These are phyloP conservation scores for Lepiota subincarnata DNA, from an alignment of 768 basidiomycete genomes.

Conservation along the genomic window DNA sequence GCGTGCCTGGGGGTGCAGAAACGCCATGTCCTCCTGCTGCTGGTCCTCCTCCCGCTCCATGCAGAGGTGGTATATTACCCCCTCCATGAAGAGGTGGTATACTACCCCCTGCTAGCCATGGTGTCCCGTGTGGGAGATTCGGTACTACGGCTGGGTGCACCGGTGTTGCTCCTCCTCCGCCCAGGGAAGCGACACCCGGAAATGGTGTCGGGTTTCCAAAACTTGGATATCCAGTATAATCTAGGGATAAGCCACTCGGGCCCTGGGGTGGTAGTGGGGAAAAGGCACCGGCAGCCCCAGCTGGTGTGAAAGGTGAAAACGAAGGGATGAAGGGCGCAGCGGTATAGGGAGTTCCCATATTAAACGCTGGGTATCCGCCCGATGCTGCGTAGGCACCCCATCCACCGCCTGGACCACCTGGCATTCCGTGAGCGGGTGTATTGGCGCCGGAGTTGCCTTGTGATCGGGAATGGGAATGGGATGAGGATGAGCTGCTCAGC, in stretches of 20 bases:
- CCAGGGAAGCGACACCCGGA: not conserved
- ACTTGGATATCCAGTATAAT: constrained; percentile 9
- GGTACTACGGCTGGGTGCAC: not conserved
- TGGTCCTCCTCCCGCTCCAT: not conserved
- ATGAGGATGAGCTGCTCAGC: not conserved
- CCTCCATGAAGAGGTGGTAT: too few relatives aligned
- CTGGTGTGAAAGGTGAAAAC: not conserved
- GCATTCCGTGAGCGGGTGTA: not conserved
- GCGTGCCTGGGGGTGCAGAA: not conserved
- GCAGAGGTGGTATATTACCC: not conserved
- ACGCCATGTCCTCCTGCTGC: not conserved
- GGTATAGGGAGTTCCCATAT: not conserved
- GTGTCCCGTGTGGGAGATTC: not conserved
- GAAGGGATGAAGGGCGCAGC: not conserved
- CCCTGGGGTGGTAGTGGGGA: constrained; percentile 4
- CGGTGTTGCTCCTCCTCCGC: not conserved
- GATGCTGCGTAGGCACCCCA: not conserved
- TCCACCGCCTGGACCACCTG: not conserved
- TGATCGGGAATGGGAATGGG: constrained; percentile 1
- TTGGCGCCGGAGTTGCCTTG: not conserved
- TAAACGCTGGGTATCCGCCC: not conserved
- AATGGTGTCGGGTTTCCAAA: not conserved
- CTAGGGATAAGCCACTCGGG: constrained; percentile 1
- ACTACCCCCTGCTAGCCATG: constrained; percentile 4
- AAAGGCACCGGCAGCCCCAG: not conserved